Conservation (phyloP, 345 rosid genomes). For the Hirschfeldia incana region DNA sequence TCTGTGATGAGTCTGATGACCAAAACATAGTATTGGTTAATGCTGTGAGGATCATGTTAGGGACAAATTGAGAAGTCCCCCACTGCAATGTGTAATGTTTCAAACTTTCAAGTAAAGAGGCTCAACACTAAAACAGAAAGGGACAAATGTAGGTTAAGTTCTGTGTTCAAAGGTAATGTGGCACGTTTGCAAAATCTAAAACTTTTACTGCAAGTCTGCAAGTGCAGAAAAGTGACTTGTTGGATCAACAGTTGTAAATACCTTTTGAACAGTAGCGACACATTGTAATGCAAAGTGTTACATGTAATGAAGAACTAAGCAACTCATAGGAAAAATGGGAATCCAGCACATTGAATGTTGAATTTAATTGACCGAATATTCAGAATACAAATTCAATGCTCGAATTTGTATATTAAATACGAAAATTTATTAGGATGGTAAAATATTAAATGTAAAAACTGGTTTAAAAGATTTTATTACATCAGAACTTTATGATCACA, state of each 20-base stretch:
- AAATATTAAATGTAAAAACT: no score
- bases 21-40: not conserved
- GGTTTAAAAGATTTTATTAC: no score
- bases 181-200: not conserved
- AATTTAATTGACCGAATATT: not conserved
- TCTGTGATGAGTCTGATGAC: not conserved
- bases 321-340: not conserved
- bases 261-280: conserved; percentile 5
- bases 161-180: not conserved
- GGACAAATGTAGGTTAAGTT: not conserved
- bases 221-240: not conserved
- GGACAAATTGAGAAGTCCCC: not conserved
- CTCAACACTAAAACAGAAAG: not conserved
- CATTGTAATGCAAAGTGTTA: not conserved
- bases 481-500: no score
- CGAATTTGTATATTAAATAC: no score
- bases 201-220: not conserved
- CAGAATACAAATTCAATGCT: no score
- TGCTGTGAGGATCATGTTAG: not conserved
- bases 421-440: no score
- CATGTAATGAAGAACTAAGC: conserved; percentile 14
- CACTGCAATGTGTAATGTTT: not conserved
- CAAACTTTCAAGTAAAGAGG: not conserved
- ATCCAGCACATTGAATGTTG: not conserved
- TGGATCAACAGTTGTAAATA: conserved; percentile 18